phyloP scores from a whole-genome alignment of 495 filamentous ascomycete genomes.

The Talaromyces ruber region DNA sequence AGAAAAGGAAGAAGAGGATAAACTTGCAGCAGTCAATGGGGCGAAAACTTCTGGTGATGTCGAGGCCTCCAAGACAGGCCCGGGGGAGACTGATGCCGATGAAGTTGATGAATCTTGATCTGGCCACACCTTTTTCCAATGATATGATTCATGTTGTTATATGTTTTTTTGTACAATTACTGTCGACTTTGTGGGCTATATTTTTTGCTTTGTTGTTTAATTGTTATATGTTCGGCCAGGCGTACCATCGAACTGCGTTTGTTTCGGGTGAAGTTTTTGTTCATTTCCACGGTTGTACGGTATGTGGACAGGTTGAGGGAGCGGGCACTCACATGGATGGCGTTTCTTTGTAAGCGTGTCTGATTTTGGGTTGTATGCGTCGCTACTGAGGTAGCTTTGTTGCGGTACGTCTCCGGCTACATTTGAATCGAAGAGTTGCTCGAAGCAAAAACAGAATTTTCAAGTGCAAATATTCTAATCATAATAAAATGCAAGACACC shows the following conservation, averaged over 20 bases:
- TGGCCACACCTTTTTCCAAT: neutral
- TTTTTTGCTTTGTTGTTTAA: neutral
- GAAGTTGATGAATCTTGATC: neutral
- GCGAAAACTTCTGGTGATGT: neutral
- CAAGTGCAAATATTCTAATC: neutral
- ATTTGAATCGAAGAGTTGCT: neutral
- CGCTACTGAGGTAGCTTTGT: neutral
- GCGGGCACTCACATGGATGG: neutral
- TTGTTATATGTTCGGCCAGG: neutral
- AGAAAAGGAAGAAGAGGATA: conserved; percentile 7
- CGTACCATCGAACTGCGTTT: neutral
- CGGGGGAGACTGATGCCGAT: neutral
- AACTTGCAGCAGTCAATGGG: neutral
- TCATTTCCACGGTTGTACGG: neutral
- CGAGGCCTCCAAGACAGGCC: neutral
- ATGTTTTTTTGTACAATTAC: neutral
- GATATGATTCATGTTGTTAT: neutral
- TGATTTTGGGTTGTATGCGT: neutral
- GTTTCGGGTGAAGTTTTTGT: neutral
- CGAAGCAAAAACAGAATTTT: neutral
- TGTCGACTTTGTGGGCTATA: neutral
- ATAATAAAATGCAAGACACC: neutral
- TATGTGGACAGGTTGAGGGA: neutral
- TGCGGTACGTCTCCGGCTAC: neutral
- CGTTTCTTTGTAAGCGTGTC: neutral